Conservation (phyloP, 1,284 basidiomycete species). For the Cryptococcus jaspeensis region DNA sequence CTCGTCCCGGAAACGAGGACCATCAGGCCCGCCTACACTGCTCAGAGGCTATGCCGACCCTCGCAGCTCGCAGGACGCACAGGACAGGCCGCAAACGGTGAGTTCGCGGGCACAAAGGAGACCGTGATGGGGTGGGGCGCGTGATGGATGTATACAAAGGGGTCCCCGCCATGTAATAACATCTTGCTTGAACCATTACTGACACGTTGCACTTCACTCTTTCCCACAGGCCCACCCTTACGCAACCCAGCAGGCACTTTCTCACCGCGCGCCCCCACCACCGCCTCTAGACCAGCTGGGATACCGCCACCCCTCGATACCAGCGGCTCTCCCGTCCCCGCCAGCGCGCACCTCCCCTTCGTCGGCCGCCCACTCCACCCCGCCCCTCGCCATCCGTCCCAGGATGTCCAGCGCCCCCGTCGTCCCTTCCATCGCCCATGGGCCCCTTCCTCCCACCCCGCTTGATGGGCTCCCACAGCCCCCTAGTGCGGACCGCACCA, state of each 20-base stretch:
- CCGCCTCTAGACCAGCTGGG: background rate
- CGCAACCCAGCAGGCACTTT: background rate
- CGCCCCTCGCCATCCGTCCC: background rate
- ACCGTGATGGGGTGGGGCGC: no score
- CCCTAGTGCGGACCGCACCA: background rate
- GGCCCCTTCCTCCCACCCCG: slow-evolving; percentile 16
- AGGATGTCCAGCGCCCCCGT: slow-evolving; percentile 6
- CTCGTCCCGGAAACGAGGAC: background rate
- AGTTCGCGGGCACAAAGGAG: background rate
- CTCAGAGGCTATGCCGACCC: background rate
- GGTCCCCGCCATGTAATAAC: background rate
- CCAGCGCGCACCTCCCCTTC: background rate
- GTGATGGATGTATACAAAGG: no score
- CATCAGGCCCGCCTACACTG: background rate
- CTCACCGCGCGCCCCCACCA: background rate
- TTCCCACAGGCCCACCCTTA: background rate
- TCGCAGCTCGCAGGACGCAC: background rate
- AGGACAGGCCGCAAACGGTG: background rate
- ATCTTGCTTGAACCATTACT: background rate
- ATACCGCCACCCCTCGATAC: background rate
- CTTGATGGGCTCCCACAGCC: background rate
- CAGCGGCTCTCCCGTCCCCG: no score
- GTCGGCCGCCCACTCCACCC: background rate
- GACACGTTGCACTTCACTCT: background rate
- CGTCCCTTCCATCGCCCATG: slow-evolving; percentile 15